Evolutionary conservation across 441 rosid genomes (phyloP).

Genomic region (Gossypium gossypioides): DNA sequence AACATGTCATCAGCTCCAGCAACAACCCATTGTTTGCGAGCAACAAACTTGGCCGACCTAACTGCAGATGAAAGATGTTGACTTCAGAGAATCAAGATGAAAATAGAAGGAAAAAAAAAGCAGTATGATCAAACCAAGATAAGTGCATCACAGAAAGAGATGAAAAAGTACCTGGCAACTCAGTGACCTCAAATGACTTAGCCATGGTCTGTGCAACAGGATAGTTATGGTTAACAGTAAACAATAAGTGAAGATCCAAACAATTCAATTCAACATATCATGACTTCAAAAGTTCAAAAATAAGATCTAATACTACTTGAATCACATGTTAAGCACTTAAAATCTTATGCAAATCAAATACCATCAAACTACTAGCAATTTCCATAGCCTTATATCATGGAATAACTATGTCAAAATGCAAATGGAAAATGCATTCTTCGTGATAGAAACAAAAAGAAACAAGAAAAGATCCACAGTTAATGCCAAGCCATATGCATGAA

Average conservation of each 20-base stretch:
- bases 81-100: constrained; percentile 17
- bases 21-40: constrained; percentile 68
- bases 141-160: neutral
- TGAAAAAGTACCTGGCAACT: constrained; percentile 42
- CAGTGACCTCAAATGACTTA: constrained; percentile 58
- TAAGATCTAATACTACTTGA: neutral
- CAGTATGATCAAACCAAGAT: neutral
- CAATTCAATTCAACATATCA: neutral
- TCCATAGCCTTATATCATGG: neutral
- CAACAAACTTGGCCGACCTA: constrained; percentile 62
- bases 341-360: neutral
- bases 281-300: neutral
- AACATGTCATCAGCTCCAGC: constrained; percentile 71
- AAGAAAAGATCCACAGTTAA: neutral
- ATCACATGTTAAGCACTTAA: neutral
- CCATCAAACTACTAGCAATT: neutral
- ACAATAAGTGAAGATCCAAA: neutral
- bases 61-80: constrained; percentile 32
- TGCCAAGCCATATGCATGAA: neutral
- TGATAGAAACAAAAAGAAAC: neutral
- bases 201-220: constrained; percentile 36
- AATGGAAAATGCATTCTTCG: neutral
- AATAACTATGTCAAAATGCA: neutral
- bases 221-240: constrained; percentile 19
- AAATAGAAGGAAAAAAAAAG: neutral